Conservation (phyloP, 2,329 filamentous ascomycete genomes). For the Pseudopithomyces maydicus region DNA sequence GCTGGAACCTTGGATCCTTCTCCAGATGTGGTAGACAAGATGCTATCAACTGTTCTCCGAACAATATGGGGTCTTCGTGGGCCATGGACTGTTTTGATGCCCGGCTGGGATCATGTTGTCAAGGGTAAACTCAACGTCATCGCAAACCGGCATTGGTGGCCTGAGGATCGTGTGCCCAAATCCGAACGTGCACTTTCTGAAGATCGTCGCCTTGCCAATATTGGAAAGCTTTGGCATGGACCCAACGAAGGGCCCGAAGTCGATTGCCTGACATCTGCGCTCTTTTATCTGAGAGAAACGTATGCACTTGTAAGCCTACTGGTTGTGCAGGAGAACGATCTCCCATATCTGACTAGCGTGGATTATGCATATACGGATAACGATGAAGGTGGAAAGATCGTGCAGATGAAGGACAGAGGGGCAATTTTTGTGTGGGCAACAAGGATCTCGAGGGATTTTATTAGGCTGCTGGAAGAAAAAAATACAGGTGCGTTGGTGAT, state of each 20-base stretch:
- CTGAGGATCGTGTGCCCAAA: slow-evolving; percentile 23
- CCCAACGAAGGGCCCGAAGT: slow-evolving; percentile 9
- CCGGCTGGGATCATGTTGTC: slow-evolving; percentile 38
- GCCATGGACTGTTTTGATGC: slow-evolving; percentile 34
- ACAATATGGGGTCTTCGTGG: slow-evolving; percentile 39
- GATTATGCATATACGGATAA: slow-evolving; percentile 35
- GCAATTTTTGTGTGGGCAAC: slow-evolving; percentile 41
- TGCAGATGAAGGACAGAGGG: slow-evolving; percentile 36
- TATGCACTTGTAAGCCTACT: slow-evolving; percentile 39
- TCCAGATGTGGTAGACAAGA: slow-evolving; percentile 28
- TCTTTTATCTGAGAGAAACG: slow-evolving; percentile 32
- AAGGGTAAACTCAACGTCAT: slow-evolving; percentile 33
- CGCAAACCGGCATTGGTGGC: slow-evolving; percentile 42
- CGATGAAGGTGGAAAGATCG: slow-evolving; percentile 25
- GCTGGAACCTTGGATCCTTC: slow-evolving; percentile 21
- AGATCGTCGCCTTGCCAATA: slow-evolving; percentile 28
- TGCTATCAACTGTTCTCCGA: slow-evolving; percentile 28
- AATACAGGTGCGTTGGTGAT: slow-evolving; percentile 43
- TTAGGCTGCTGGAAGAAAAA: slow-evolving; percentile 34
- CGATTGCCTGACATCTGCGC: slow-evolving; percentile 26
- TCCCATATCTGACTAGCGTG: slow-evolving; percentile 31
- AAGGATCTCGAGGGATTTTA: slow-evolving; percentile 33
- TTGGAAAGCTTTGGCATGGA: slow-evolving; percentile 34
- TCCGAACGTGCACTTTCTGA: slow-evolving; percentile 32
- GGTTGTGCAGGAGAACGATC: slow-evolving; percentile 25